These are phyloP conservation scores for Trichoderma koningiopsis DNA, from an alignment of 2,329 filamentous ascomycete species.

Conservation along the genomic window DNA sequence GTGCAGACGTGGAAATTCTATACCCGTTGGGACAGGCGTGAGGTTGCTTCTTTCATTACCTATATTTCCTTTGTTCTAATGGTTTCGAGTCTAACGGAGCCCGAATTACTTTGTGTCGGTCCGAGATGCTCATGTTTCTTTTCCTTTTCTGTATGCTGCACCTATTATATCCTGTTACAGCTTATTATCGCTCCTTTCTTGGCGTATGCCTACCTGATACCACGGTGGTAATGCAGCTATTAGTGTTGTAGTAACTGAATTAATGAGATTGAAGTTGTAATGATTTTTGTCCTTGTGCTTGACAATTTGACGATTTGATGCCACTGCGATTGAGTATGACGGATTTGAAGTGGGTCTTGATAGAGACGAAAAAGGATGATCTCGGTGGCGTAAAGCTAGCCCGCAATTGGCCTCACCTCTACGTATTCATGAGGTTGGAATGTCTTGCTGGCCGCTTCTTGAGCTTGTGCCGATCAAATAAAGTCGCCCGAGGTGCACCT, in stretches of 20 bases:
- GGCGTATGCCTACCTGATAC: slow-evolving; percentile 15
- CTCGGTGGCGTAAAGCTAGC: neutral
- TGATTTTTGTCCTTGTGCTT: neutral
- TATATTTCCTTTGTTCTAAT: neutral
- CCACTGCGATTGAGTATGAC: neutral
- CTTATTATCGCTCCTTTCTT: neutral
- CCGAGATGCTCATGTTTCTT: neutral
- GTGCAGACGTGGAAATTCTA: slow-evolving; percentile 24
- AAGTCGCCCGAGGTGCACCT: neutral
- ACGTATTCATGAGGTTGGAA: slow-evolving; percentile 6
- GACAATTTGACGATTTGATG: too few relatives aligned
- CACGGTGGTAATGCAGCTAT: neutral
- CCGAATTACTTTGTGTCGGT: neutral
- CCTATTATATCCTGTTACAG: neutral
- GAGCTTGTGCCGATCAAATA: slow-evolving; percentile 2
- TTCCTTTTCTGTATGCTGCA: neutral
- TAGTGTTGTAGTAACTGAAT: slow-evolving; percentile 13
- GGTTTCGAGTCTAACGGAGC: neutral
- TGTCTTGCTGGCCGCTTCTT: neutral
- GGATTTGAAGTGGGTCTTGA: neutral
- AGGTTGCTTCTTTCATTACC: neutral
- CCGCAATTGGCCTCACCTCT: neutral
- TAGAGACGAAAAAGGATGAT: neutral
- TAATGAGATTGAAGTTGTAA: neutral
- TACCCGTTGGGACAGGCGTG: slow-evolving; percentile 28